Evolutionary conservation across 1,284 basidiomycete species (phyloP), one percentile per base, ranked within the genome.

Genomic region (Leccinum subrobustum): DNA sequence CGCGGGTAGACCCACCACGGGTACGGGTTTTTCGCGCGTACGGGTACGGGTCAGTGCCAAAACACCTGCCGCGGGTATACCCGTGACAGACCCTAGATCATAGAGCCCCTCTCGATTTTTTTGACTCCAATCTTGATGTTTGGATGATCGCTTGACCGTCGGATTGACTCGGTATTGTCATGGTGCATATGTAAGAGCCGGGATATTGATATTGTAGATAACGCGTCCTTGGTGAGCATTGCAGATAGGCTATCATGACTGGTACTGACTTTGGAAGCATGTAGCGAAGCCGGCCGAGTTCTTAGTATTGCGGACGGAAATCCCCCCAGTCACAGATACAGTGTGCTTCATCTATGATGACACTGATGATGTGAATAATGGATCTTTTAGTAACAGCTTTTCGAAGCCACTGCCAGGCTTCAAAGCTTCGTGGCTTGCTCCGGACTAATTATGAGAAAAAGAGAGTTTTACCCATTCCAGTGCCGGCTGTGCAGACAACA

Each of bases 121-220:
- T 59, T 59, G 7, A 76, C 68, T 3, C 63, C 60, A 23, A 76
- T 56, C 6, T 65, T 42, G 20, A 77, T 75, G 37, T 77, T 73
- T 2, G 72, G 70, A 0, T 63, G 59, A 52, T 78, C 65, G 27
- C 68, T 74, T 2, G 69, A 73, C 0, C 56, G 16, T 33, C 44
- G 60, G 1, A 64, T 6, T 0, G 16, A 11, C 18, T 16, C 1
- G 2, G 18, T 56, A 2, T 29, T 56, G 3, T 0, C 0, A 16
- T 4, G 5, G 3, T 3, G 33, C 20, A 20, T 59, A 3, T 58
- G 56, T 2, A 60, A 42, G 3, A 56, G 29, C 3, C n/a, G 7
- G 0, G 7, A 52, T 0, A 64, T 12, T 27, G 25, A 27, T 27
- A 27, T 27, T 16, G 65, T 39, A 25, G 7, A 23, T 7, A 48